Evolutionary conservation across 768 basidiomycete species (phyloP).

Genomic region (Arthromyces matolae): DNA sequence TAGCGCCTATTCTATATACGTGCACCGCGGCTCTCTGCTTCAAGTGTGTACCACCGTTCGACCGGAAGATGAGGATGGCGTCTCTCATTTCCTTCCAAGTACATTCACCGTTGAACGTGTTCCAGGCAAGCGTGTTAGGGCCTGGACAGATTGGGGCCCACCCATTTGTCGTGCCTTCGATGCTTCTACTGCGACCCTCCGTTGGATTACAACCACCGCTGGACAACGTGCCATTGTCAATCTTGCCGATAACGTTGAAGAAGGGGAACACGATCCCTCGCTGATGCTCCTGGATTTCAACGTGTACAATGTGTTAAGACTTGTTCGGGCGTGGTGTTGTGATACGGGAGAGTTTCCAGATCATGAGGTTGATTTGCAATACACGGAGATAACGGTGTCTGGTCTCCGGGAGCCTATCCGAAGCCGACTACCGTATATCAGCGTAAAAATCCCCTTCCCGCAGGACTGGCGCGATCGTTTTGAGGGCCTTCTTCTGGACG

Average conservation of each 20-base stretch:
- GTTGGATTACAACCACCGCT: conserved; percentile 22
- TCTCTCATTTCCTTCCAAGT: not conserved
- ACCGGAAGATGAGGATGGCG: conserved; percentile 3
- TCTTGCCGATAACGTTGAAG: not conserved
- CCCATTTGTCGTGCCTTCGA: conserved; percentile 16
- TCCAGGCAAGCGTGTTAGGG: not conserved
- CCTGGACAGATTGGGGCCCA: conserved; percentile 22
- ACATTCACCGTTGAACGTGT: not conserved
- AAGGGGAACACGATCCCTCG: not conserved
- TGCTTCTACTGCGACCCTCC: not conserved
- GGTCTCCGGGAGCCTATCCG: conserved; percentile 22
- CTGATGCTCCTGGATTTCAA: conserved; percentile 10
- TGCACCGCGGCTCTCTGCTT: conserved; percentile 7
- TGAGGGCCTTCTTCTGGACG: conserved; percentile 35
- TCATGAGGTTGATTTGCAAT: not conserved
- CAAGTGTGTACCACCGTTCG: not conserved
- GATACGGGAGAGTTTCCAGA: not conserved
- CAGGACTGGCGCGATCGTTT: conserved; percentile 13
- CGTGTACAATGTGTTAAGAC: not conserved
- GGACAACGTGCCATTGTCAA: conserved; percentile 20
- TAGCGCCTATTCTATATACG: conserved; percentile 7
- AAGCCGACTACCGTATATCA: conserved; percentile 27
- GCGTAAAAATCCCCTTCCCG: conserved; percentile 3
- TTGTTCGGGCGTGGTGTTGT: not conserved
- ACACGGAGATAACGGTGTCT: not conserved